Evolutionary conservation across 192 early-diverging fungal genomes (phyloP), one percentile per base, ranked within the genome.

Genomic region (Backusella macrospora): DNA sequence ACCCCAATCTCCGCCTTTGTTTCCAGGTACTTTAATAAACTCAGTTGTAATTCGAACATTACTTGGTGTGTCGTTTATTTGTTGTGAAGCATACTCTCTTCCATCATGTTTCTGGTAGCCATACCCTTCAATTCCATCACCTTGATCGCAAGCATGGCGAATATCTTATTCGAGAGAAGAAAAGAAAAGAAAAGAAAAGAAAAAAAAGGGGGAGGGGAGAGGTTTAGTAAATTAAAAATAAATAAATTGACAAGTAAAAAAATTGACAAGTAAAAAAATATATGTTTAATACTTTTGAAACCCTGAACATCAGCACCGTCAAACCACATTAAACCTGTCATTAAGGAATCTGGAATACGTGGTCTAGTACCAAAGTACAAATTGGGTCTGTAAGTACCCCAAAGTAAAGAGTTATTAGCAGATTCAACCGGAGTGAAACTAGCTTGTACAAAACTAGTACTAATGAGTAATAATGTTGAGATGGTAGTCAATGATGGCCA

Each of bases 321-420:
- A 83, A 93, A 95, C 96, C 96, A 97, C 90, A 96, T 93, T n/a
- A 98, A 85, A 7, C 96, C 95, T 23, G 93, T 92, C 79, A 95
- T 83, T n/a, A 98, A 76, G 4, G 93, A 87, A 46, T 93, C 84
- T 0, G 92, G 84, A 37, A 90, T 65, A 49, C 94, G 90, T 14
- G 95, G 90, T 0, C 93, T 87, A 1, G 92, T 92, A 45, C 96
- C 96, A 87, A 98, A 96, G 81, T 97, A 98, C 18, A 98, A 81
- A 79, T 95, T 94, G 12, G 96, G 95, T 62, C 96, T 82, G 77
- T 96, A 96, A 0, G 92, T 93, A 21, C 96, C 95, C 95, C 96
- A 97, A 65, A 87, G 80, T 7, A 98, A 85, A 0, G 90, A 80
- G 14, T 18, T 37, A 44, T 80, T 80, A 40, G 46, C 40, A 9